Evolutionary conservation across 2,329 filamentous ascomycete genomes (phyloP).

Genomic region (Phyllosticta capitalensis): DNA sequence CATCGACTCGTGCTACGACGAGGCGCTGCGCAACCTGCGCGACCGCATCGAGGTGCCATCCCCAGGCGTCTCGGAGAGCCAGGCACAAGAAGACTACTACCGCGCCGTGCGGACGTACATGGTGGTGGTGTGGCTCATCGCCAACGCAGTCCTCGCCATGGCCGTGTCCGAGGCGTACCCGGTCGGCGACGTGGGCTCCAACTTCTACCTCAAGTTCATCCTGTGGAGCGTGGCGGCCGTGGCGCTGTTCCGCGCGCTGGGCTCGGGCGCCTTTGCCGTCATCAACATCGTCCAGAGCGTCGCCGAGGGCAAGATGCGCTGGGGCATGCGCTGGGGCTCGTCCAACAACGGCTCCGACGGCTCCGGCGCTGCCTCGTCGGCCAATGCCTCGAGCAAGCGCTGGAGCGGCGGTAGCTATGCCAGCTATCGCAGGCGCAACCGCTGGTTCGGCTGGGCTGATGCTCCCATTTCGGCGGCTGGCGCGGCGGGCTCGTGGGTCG

Average conservation of each 20-base stretch:
- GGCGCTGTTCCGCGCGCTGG: conserved; percentile 80
- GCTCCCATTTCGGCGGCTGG: not conserved
- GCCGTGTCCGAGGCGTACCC: conserved; percentile 79
- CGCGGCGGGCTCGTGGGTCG: not conserved
- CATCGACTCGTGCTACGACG: conserved; percentile 95
- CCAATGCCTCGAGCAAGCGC: not conserved
- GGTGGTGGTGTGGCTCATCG: conserved; percentile 88
- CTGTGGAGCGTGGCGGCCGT: conserved; percentile 83
- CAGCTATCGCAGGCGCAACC: not conserved
- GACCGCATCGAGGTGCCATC: conserved; percentile 77
- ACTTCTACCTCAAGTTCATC: conserved; percentile 87
- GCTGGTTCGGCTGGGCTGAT: not conserved
- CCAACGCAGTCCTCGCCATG: conserved; percentile 91
- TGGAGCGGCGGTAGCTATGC: not conserved
- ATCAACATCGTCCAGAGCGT: conserved; percentile 77
- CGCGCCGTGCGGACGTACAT: conserved; percentile 95
- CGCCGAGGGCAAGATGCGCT: conserved; percentile 74
- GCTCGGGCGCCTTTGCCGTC: conserved; percentile 69
- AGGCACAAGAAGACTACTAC: conserved; percentile 98
- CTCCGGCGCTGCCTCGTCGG: not conserved
- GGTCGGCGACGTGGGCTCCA: conserved; percentile 60
- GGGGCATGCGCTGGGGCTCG: conserved; percentile 17
- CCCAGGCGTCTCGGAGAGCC: conserved; percentile 55
- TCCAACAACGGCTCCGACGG: not conserved
- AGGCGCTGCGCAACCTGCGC: conserved; percentile 88